phyloP scores from a whole-genome alignment of 1,284 basidiomycete genomes.

The Austropuccinia psidii region DNA sequence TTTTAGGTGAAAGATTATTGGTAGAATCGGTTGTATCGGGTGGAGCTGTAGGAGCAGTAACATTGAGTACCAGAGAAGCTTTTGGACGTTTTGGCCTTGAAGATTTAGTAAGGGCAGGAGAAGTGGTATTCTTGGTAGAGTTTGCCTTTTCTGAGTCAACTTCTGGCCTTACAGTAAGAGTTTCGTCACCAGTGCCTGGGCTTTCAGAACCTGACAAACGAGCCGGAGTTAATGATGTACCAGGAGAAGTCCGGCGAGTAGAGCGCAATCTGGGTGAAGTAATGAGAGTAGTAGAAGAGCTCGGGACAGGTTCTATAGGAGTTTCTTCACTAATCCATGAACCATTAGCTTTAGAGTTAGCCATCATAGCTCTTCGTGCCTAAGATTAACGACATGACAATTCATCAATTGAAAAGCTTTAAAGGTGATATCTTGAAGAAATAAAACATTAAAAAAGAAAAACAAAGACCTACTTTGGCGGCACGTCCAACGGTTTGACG shows the following conservation, averaged over 20 bases:
- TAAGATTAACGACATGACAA: not conserved
- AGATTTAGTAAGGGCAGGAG: not conserved
- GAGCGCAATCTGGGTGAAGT: not conserved
- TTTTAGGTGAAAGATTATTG: not conserved
- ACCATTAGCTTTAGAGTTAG: not conserved
- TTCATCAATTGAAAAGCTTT: not conserved
- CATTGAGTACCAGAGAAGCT: not conserved
- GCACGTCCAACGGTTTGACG: not conserved
- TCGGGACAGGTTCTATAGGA: not conserved
- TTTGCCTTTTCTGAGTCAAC: not conserved
- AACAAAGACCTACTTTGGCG: conserved; percentile 15
- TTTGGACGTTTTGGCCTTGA: conserved; percentile 20
- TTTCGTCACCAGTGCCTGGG: conserved; percentile 2
- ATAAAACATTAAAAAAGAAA: not conserved
- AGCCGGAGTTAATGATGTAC: not conserved
- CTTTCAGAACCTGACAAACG: not conserved
- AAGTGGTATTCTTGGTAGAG: not conserved
- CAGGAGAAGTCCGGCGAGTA: not conserved
- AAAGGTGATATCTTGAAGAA: not conserved
- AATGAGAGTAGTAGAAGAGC: not conserved
- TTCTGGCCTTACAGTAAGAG: not conserved
- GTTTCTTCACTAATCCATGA: not conserved
- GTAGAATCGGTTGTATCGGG: not conserved
- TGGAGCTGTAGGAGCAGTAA: not conserved
- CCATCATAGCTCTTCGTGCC: not conserved